These are phyloP conservation scores for Batrachochytrium dendrobatidis DNA, from an alignment of 371 early-diverging fungal species.

Conservation along the genomic window DNA sequence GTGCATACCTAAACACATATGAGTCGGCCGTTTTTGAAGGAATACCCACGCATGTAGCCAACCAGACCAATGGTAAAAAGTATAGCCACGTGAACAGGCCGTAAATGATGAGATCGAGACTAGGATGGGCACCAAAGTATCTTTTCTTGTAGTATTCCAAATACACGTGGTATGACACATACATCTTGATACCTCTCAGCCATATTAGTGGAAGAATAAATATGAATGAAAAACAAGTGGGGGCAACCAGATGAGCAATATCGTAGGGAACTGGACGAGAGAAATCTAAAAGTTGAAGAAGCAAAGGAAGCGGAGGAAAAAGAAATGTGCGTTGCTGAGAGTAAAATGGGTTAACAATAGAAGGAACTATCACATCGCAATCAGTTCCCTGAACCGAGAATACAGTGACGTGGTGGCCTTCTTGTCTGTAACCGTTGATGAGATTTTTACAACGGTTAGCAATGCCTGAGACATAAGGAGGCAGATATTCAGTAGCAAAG, in stretches of 20 bases:
- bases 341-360: slow-evolving; percentile 35
- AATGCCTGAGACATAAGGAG: slow-evolving; percentile 44
- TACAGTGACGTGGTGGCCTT: slow-evolving; percentile 38
- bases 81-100: slow-evolving; percentile 27
- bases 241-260: slow-evolving; percentile 35
- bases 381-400: slow-evolving; percentile 27
- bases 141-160: slow-evolving; percentile 35
- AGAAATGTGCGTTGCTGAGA: slow-evolving; percentile 32
- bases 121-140: slow-evolving; percentile 28
- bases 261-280: slow-evolving; percentile 32
- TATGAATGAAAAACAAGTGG: slow-evolving; percentile 30
- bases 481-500: slow-evolving; percentile 42
- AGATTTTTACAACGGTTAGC: slow-evolving; percentile 43
- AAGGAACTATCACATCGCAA: slow-evolving; percentile 31
- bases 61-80: slow-evolving; percentile 32
- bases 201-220: slow-evolving; percentile 29
- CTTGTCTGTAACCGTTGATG: slow-evolving; percentile 29
- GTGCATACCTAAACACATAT: slow-evolving; percentile 32
- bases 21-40: slow-evolving; percentile 38
- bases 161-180: slow-evolving; percentile 45
- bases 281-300: slow-evolving; percentile 31
- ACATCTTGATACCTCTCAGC: slow-evolving; percentile 34
- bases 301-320: slow-evolving; percentile 29
- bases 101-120: slow-evolving; percentile 26
- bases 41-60: slow-evolving; percentile 38